Percentiles rank a stretch among this genome's conserved stretches.
Evolutionary conservation across 2,329 filamentous ascomycete species (phyloP).

Genomic region (Hyphodiscus sp.): DNA sequence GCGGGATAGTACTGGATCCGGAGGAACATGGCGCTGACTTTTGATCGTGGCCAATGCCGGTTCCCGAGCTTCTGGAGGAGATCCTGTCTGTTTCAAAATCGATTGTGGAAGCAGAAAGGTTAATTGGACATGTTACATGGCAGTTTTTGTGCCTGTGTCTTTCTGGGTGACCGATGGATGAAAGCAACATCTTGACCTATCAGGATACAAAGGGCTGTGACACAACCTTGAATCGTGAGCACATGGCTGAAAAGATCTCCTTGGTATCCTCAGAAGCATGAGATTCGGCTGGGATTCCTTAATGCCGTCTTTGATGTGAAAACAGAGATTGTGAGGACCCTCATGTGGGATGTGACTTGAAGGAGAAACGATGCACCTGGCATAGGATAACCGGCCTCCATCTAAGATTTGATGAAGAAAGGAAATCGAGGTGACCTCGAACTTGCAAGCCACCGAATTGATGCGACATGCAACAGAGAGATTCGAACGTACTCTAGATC

Average conservation of each 20-base stretch:
- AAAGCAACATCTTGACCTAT: neutral
- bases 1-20: neutral
- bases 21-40: neutral
- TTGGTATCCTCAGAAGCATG: neutral
- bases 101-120: neutral
- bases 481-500: neutral
- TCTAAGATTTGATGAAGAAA: neutral
- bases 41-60: neutral
- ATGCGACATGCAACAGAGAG: neutral
- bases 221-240: neutral
- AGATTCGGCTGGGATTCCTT: neutral
- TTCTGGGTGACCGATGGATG: neutral
- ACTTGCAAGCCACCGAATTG: neutral
- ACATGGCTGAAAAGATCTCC: neutral
- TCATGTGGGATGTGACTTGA: neutral
- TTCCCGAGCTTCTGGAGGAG: neutral
- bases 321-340: neutral
- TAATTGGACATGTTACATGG: neutral
- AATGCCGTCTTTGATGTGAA: neutral
- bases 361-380: neutral
- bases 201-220: neutral
- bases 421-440: neutral
- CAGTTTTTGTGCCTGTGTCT: neutral
- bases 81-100: neutral
- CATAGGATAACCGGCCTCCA: neutral